A percentile compares a stretch with the other conserved stretches of the same genome.
Conservation (phyloP, 805 yeast genomes). For the Ogataea sp. region DNA sequence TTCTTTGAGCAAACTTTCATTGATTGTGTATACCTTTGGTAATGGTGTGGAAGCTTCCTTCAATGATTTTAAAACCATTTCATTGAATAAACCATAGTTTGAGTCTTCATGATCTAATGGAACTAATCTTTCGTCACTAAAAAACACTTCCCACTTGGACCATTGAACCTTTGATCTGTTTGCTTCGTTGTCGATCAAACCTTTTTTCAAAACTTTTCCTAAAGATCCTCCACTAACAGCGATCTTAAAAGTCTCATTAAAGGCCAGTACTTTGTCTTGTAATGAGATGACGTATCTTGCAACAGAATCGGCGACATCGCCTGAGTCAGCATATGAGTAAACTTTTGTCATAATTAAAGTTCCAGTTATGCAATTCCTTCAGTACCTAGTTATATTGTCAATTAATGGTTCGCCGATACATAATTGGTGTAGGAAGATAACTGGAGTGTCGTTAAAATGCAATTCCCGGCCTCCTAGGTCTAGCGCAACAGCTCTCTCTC, state of each 20-base stretch:
- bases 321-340: slow-evolving; percentile 44
- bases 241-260: slow-evolving; percentile 44
- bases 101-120: slow-evolving; percentile 78
- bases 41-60: slow-evolving; percentile 30
- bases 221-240: slow-evolving; percentile 92
- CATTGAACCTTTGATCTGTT: slow-evolving; percentile 44
- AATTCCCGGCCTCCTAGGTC: too few species aligned
- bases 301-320: slow-evolving; percentile 56
- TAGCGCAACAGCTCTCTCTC: too few species aligned
- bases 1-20: slow-evolving; percentile 51
- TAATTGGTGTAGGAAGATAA: too few species aligned
- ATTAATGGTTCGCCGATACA: too few species aligned
- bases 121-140: slow-evolving; percentile 88
- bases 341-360: slow-evolving; percentile 16
- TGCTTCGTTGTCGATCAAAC: slow-evolving; percentile 51
- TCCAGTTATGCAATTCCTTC: background rate
- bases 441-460: too few species aligned
- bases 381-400: too few species aligned
- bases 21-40: slow-evolving; percentile 62
- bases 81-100: slow-evolving; percentile 73
- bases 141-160: slow-evolving; percentile 73
- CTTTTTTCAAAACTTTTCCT: slow-evolving; percentile 61
- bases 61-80: slow-evolving; percentile 46
- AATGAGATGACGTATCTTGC: slow-evolving; percentile 52
- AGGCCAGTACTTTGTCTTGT: slow-evolving; percentile 53